phyloP scores from a whole-genome alignment of 495 filamentous ascomycete species.

The Penicillium cosmopolitanum region DNA sequence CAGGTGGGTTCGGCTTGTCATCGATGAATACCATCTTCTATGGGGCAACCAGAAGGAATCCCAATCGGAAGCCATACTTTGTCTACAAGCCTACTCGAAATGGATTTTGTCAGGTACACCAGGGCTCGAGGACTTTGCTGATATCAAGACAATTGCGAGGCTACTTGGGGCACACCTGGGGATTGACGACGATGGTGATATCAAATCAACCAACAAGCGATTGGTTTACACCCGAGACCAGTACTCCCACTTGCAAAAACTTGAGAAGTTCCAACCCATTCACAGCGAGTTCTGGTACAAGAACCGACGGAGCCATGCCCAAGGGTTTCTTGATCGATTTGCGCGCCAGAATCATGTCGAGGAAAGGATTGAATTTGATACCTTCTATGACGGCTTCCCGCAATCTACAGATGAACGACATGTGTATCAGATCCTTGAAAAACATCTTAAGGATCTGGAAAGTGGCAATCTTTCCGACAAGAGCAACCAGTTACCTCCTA shows the following conservation, averaged over 20 bases:
- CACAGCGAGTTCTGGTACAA: constrained; percentile 56
- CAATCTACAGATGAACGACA: constrained; percentile 46
- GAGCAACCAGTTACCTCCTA: neutral
- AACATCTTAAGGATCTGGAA: neutral
- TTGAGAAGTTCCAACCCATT: constrained; percentile 46
- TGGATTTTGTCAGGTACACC: constrained; percentile 76
- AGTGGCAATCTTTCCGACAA: too few species aligned
- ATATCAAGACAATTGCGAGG: constrained; percentile 60
- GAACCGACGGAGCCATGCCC: constrained; percentile 51
- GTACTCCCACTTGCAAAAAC: constrained; percentile 47
- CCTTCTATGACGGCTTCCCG: constrained; percentile 41
- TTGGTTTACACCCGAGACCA: constrained; percentile 27
- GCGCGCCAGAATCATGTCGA: constrained; percentile 55
- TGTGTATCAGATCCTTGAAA: constrained; percentile 36
- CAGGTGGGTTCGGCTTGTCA: constrained; percentile 62
- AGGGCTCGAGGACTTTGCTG: constrained; percentile 56
- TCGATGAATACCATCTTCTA: constrained; percentile 62
- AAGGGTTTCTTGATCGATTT: constrained; percentile 57
- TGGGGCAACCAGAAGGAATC: neutral
- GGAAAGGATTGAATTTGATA: constrained; percentile 43
- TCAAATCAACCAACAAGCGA: constrained; percentile 38
- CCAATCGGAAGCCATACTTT: constrained; percentile 31
- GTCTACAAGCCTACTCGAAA: constrained; percentile 43
- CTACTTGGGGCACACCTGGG: constrained; percentile 61
- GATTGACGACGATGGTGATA: constrained; percentile 49